Base-by-base conservation (phyloP, 2,329 filamentous ascomycete species). In the Colletotrichum ledebouriae region DNA sequence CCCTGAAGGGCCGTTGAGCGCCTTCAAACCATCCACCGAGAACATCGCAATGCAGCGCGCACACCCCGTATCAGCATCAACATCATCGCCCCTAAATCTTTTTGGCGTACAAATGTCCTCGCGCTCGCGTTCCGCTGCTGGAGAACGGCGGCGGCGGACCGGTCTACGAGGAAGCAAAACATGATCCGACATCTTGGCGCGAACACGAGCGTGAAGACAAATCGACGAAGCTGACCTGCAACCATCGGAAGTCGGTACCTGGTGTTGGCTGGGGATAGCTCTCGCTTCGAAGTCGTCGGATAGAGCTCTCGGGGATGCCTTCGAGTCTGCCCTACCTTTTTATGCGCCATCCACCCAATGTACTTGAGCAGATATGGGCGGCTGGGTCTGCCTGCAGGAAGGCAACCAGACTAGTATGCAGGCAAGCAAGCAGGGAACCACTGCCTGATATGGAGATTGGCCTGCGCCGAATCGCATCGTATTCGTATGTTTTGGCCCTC, bases 341-440 rank as follows among this genome's bases (percentile, higher is more conserved):
- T 55, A 41, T 41, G 52, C 39, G 33, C 10, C 33, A 0, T 20
- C 15, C 17, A 10, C 17, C 10, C 29, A 17, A 37, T 10, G 7
- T 25, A 6, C 2, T 5, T 15, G 39, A 13, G 49, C 50, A 12
- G 22, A 1, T 52, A 20, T 52, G 25, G 29, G 29, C 29, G 29
- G 49, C 49, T 52, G 52, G 25, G 52, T 59, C 39, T 52, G 47
- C 59, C 59, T 61, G 59, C 59, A 61, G 46, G 33, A 61, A 61
- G 59, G 59, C 59, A 53, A 61, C 47, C 59, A 20, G 11, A 17
- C 59, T 61, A 61, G 47, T 22, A 61, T 61, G 59, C 59, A 61
- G 20, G 22, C 4, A 22, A 22, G 46, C 41, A 34, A 25, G 44
- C 42, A 41, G 44, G 29, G 33, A 49, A 0, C 57, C 57, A 0